Evolutionary conservation across 2,329 filamentous ascomycete genomes (phyloP).

Genomic region (Neonectria hederae): DNA sequence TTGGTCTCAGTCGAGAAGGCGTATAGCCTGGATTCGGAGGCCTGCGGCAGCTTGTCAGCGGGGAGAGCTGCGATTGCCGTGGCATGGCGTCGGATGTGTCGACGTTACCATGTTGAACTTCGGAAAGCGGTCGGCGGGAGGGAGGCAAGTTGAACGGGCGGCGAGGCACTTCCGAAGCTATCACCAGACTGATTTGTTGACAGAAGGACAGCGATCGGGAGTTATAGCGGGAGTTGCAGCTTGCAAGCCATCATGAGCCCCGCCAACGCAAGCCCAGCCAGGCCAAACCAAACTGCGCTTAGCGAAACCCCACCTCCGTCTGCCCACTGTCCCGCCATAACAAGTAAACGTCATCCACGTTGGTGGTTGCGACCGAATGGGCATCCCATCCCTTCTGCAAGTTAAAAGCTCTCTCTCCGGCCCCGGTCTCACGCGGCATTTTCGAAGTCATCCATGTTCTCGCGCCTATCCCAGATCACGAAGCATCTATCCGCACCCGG

Average conservation of each 20-base stretch:
- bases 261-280: slow-evolving; percentile 12
- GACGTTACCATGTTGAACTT: slow-evolving; percentile 31
- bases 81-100: not conserved
- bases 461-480: slow-evolving; percentile 76
- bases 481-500: slow-evolving; percentile 67
- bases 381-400: not conserved
- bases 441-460: slow-evolving; percentile 69
- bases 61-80: not conserved
- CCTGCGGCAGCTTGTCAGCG: slow-evolving; percentile 41
- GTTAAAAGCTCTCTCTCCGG: slow-evolving; percentile 5
- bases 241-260: slow-evolving; percentile 9
- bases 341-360: slow-evolving; percentile 20
- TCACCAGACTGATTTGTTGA: slow-evolving; percentile 17
- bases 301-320: slow-evolving; percentile 19
- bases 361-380: not conserved
- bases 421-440: slow-evolving; percentile 7
- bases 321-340: slow-evolving; percentile 16
- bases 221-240: slow-evolving; percentile 18
- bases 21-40: slow-evolving; percentile 88
- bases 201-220: not conserved
- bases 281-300: not conserved
- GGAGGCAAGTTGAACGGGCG: not conserved
- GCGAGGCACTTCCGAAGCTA: slow-evolving; percentile 21
- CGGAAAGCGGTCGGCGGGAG: not conserved
- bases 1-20: slow-evolving; percentile 92